Conservation (phyloP, 2,329 filamentous ascomycete species). For the Cercospora zeae-maydis region DNA sequence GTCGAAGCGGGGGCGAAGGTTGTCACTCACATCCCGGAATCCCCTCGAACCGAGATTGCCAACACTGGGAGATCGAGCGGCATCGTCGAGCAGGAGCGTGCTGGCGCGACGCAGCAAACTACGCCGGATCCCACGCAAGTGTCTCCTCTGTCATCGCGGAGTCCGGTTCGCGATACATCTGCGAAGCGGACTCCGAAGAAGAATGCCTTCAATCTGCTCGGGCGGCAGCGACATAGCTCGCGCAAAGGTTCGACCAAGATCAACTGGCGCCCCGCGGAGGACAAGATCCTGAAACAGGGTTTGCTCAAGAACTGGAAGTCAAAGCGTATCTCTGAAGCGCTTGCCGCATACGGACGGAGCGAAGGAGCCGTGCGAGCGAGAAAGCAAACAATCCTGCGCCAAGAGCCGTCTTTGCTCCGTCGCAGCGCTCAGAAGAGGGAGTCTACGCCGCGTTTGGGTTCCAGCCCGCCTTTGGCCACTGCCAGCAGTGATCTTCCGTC, state of each 20-base stretch:
- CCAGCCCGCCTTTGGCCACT: background rate
- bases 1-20: background rate
- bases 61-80: background rate
- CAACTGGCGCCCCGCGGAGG: conserved; percentile 9
- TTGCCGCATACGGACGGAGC: background rate
- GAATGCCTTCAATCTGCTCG: background rate
- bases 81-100: background rate
- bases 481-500: background rate
- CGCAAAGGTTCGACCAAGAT: background rate
- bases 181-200: background rate
- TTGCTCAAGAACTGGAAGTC: conserved; percentile 2
- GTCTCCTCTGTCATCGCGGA: background rate
- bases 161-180: background rate
- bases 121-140: background rate
- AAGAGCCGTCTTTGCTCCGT: background rate
- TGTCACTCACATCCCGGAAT: background rate
- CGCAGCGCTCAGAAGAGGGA: background rate
- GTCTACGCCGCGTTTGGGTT: background rate
- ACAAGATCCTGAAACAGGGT: conserved; percentile 10
- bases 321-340: background rate
- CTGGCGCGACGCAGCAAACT: background rate
- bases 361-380: conserved; percentile 1
- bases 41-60: background rate
- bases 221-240: background rate
- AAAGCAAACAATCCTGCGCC: background rate